Conservation (phyloP, 768 basidiomycete species). For the Fibroporia radiculosa region DNA sequence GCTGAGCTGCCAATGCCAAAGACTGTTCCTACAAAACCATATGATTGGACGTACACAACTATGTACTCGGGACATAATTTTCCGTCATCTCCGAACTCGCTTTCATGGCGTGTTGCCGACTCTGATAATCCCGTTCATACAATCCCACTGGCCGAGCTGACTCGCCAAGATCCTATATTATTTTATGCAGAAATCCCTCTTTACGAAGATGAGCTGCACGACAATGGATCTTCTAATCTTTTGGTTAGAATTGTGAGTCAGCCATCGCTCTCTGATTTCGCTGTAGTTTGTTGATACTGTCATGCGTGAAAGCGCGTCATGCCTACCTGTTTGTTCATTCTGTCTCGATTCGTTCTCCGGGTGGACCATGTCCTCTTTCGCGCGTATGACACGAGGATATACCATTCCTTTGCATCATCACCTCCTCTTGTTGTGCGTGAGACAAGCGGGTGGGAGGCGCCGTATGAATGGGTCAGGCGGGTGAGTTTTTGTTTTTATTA, state of each 20-base stretch:
- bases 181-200: conserved; percentile 95
- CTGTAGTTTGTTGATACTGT: not conserved
- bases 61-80: conserved; percentile 61
- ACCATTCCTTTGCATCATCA: conserved; percentile 66
- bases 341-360: conserved; percentile 84
- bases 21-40: conserved; percentile 74
- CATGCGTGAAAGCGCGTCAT: conserved; percentile 71
- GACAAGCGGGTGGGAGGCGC: conserved; percentile 83
- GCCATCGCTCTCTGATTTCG: not conserved
- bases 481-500: conserved; percentile 33
- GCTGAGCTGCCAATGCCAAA: conserved; percentile 60
- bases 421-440: conserved; percentile 70
- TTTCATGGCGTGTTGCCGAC: conserved; percentile 48
- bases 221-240: conserved; percentile 85
- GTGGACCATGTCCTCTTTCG: conserved; percentile 95
- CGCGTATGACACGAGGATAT: conserved; percentile 81
- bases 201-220: conserved; percentile 95
- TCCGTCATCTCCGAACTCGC: conserved; percentile 13
- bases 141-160: conserved; percentile 82
- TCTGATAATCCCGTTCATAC: conserved; percentile 45
- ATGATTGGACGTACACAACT: conserved; percentile 98
- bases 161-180: conserved; percentile 90
- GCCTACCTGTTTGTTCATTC: conserved; percentile 90
- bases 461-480: conserved; percentile 72
- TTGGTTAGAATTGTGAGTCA: conserved; percentile 79